Evolutionary conservation across 129 eudicot genomes (phyloP).

Genomic region (Chrysanthemum seticuspe): DNA sequence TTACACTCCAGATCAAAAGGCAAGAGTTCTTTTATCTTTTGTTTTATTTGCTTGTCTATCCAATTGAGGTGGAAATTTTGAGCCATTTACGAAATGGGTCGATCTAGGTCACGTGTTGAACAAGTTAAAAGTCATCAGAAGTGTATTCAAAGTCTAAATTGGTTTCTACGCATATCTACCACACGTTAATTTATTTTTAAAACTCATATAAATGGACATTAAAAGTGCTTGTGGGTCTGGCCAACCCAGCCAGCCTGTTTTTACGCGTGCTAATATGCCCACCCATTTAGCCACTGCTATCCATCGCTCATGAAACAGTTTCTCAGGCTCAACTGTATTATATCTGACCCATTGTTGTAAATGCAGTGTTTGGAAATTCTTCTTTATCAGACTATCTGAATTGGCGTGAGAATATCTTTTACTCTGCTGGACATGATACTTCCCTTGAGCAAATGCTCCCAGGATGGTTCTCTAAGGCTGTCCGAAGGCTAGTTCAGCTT

Average conservation of each 20-base stretch:
- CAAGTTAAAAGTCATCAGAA: not conserved
- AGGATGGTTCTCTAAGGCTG: conserved; percentile 90
- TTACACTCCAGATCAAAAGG: conserved; percentile 60
- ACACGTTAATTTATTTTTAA: not conserved
- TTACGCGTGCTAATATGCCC: not conserved
- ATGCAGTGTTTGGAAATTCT: conserved; percentile 55
- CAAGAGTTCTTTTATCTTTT: conserved; percentile 21
- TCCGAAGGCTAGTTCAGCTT: conserved; percentile 90
- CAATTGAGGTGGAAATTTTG: not conserved
- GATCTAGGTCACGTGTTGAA: not conserved
- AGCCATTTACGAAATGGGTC: not conserved
- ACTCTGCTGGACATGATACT: conserved; percentile 86
- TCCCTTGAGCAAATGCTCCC: conserved; percentile 94
- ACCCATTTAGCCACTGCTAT: not conserved
- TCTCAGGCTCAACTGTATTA: not conserved
- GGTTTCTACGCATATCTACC: not conserved
- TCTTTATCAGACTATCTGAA: conserved; percentile 70
- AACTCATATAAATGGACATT: not conserved
- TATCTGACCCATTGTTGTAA: conserved; percentile 26
- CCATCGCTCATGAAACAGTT: not conserved
- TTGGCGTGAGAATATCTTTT: conserved; percentile 87
- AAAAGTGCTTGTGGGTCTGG: not conserved
- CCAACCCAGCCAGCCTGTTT: not conserved
- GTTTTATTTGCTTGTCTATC: conserved; percentile 10
- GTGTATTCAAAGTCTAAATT: not conserved